Evolutionary conservation across 106 monocot genomes (phyloP), one percentile per base, ranked within the genome.

Genomic region (Triglochin maritima): DNA sequence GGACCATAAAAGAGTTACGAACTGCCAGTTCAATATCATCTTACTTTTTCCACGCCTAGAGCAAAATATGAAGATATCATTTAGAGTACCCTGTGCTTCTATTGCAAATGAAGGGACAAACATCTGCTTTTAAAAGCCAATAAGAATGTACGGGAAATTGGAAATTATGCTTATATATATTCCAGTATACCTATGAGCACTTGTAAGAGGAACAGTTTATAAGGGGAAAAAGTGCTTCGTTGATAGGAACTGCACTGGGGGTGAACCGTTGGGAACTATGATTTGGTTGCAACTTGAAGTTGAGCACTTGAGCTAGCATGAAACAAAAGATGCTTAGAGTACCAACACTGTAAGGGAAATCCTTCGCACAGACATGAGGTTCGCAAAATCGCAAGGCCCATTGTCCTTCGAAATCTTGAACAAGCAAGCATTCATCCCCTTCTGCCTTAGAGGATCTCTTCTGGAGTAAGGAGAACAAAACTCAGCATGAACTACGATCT

Each of bases 331-430:
- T 3, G 4, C 15, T n/a, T 4, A 42, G 46, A 44, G 46, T 12
- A 75, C 89, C 80, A 46, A 95, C 94, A 80, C 90, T 95, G 66
- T 95, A 95, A 56, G 94, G 94, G 66, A 95, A 90, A 43, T 90
- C 94, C 72, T 95, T 95, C 83, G 83, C 85, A 67, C 69, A 72
- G 77, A n/a, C n/a, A 95, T 79, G 48, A 95, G 73, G 72, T 81
- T 87, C 44, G 84, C 63, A 17, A n/a, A n/a, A n/a, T n/a, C n/a
- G n/a, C n/a, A 95, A 87, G 7, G 94, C 90, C 4, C 85, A 74
- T 68, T 90, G 90, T 41, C 94, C 94, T 77, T 95, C 94, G 53
- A 76, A 95, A 49, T 84, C 76, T 90, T 90, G 90, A 17, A 90
- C 79, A 16, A 95, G 85, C 83, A 89, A 95, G 72, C 90, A 95